These are phyloP conservation scores for Rosa rugosa DNA, from an alignment of 306 rosid species.

Conservation along the genomic window DNA sequence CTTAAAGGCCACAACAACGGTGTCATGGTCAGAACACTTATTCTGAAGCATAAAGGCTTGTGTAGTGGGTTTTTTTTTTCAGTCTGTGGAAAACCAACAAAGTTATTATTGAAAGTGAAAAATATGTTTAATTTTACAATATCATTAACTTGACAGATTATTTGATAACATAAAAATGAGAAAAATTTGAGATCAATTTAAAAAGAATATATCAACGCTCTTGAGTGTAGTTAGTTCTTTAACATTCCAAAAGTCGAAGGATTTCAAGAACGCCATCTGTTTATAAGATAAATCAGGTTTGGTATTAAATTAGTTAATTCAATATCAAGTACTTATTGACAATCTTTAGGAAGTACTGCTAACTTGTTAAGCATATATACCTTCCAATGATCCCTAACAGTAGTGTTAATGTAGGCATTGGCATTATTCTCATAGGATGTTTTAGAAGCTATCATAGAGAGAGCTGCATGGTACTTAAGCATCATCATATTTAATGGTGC, in stretches of 20 bases:
- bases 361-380: constrained; percentile 22
- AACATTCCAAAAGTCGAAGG: constrained; percentile 73
- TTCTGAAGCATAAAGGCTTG: constrained; percentile 57
- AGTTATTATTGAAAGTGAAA: neutral
- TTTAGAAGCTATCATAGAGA: constrained; percentile 70
- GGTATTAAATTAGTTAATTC: neutral
- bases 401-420: constrained; percentile 37
- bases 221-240: neutral
- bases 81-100: constrained; percentile 33
- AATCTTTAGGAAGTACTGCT: too few species aligned
- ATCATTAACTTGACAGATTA: too few species aligned
- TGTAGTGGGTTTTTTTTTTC: constrained; percentile 39
- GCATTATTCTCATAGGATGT: constrained; percentile 57
- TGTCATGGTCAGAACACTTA: constrained; percentile 36
- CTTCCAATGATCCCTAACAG: constrained; percentile 50
- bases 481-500: constrained; percentile 37
- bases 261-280: constrained; percentile 68
- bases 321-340: too few species aligned
- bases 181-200: too few species aligned
- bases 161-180: too few species aligned
- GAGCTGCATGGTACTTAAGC: constrained; percentile 34
- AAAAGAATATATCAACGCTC: too few species aligned
- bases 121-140: too few species aligned
- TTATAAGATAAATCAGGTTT: neutral
- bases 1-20: constrained; percentile 56